phyloP scores from a whole-genome alignment of 108 stramenopile species.

The Stephanodiscus minutulus region DNA sequence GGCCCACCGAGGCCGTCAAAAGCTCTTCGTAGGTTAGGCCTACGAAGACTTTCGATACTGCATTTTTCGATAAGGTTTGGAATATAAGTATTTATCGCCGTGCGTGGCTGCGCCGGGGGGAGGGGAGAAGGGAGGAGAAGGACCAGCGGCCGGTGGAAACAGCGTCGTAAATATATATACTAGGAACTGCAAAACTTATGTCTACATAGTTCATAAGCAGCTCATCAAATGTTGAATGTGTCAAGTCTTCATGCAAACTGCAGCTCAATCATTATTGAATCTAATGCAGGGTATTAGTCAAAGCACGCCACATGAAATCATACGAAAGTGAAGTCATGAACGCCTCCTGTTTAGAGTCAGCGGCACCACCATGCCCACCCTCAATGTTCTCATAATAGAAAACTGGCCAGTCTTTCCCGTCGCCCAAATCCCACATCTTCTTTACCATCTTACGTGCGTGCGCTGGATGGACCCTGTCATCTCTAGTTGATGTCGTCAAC shows the following conservation, averaged over 20 bases:
- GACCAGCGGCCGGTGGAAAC: no score
- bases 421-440: slow-evolving; percentile 70
- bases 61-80: no score
- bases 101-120: no score
- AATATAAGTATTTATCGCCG: no score
- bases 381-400: slow-evolving; percentile 96
- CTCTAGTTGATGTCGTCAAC: slow-evolving; percentile 88
- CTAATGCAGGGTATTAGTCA: slow-evolving; percentile 44
- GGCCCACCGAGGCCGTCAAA: slow-evolving; percentile 48
- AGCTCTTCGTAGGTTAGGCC: not conserved
- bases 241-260: not conserved
- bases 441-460: slow-evolving; percentile 94
- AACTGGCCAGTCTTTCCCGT: slow-evolving; percentile 81
- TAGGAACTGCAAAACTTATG: no score
- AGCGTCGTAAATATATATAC: no score
- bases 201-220: no score
- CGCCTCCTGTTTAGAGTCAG: slow-evolving; percentile 86
- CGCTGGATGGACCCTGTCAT: slow-evolving; percentile 94
- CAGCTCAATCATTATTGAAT: not conserved
- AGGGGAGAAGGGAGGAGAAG: no score
- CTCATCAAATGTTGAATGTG: no score
- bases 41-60: no score
- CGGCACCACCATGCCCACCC: slow-evolving; percentile 92
- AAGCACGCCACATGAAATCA: slow-evolving; percentile 85
- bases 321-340: slow-evolving; percentile 81